Conservation (phyloP, 306 rosid species). For the peach (Prunus persica) region Prunus_persica_NCBIv2 NC_034013.1:16434501-16435000, state of each 20-base stretch:
- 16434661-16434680: constrained; percentile 88
- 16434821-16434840: constrained; percentile 83
- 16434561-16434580: constrained; percentile 60
- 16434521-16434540: constrained; percentile 82
- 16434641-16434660: constrained; percentile 85
- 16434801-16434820: constrained; percentile 87
- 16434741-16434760: constrained; percentile 99
- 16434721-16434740: constrained; percentile 88
- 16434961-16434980: constrained; percentile 26
- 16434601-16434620: constrained; percentile 73
- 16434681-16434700: constrained; percentile 81
- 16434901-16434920: constrained; percentile 35
- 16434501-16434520: constrained; percentile 65
- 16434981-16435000: constrained; percentile 15
- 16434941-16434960: constrained; percentile 76
- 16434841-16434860: constrained; percentile 86
- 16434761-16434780: constrained; percentile 82
- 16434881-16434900: constrained; percentile 96
- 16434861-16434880: constrained; percentile 94
- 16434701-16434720: constrained; percentile 77
- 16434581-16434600: constrained; percentile 45
- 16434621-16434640: constrained; percentile 57
- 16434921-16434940: constrained; percentile 47
- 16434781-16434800: constrained; percentile 88
- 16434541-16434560: constrained; percentile 73